A percentile compares a stretch with the other conserved stretches of the same genome.
These are phyloP conservation scores for Rhynchosporium secalis DNA, from an alignment of 2,329 filamentous ascomycete species.

Conservation along the genomic window DNA sequence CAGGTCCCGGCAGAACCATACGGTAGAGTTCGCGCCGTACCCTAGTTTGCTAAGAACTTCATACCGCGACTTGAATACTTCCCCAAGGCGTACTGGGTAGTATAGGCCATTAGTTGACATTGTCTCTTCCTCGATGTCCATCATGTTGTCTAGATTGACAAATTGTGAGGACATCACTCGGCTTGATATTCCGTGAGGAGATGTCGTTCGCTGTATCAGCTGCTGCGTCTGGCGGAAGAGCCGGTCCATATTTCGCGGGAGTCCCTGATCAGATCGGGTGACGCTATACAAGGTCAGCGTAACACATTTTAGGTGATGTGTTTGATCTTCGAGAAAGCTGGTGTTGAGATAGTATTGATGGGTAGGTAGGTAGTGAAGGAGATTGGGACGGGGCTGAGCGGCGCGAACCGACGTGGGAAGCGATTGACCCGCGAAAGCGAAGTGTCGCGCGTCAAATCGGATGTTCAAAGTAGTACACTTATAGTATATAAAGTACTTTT, in stretches of 20 bases:
- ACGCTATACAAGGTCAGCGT: no score
- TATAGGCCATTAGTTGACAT: neutral
- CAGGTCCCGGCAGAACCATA: neutral
- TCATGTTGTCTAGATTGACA: neutral
- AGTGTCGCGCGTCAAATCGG: no score
- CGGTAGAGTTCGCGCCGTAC: constrained; percentile 1
- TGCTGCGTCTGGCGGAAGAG: neutral
- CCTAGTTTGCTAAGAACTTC: constrained; percentile 5
- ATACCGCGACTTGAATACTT: neutral
- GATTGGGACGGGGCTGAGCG: no score
- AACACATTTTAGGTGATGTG: no score
- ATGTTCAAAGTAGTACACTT: no score
- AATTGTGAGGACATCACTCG: neutral
- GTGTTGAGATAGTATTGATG: no score
- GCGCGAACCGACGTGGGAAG: no score
- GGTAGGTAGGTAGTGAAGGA: no score
- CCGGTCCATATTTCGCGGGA: neutral
- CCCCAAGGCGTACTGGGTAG: constrained; percentile 5
- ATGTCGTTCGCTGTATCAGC: neutral
- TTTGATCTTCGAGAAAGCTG: no score
- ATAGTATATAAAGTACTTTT: no score
- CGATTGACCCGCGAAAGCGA: no score
- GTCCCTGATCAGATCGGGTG: neutral
- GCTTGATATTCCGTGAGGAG: neutral
- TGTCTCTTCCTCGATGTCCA: neutral